Base-by-base conservation (phyloP, 2,329 filamentous ascomycete genomes). In the Corynespora cassiicola region DNA sequence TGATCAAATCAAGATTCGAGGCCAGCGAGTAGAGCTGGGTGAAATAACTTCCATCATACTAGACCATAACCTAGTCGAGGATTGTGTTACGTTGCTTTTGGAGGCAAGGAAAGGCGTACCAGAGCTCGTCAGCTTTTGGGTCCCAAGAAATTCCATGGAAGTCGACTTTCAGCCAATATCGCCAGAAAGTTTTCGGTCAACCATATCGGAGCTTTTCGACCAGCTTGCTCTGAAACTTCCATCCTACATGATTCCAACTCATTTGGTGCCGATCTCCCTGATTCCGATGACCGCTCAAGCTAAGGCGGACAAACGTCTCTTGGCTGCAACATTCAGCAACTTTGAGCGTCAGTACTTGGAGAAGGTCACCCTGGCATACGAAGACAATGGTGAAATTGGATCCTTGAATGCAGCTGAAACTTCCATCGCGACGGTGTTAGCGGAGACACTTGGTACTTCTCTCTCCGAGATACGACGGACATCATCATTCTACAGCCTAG, bases 1-100 rank as follows among this genome's bases (percentile, higher is more conserved):
- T 52, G 86, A 87, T 44, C 88, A 95, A 64, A 75, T 94, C 38
- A 95, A 95, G 62, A 75, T 95, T 7, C 80, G 88, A 28, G 90
- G 90, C 0, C 87, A 92, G 50, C 76, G 87, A 28, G 84, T 95
- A 24, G 89, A 95, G 60, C 77, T 91, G 8, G 80, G 81, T 1
- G 90, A 95, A 60, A 86, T 95, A 37, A 86, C 83, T 40, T 78
- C 78, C 11, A 71, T 77, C 11, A 66, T 91, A 9, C 72, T 86
- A 1, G 71, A 75, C 9, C 75, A 75, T 7, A 54, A 58, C 0
- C 50, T 71, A 11, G 79, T 86, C 0, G 61, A 70, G n/a, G 80
- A 88, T 39, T 88, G 85, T 32, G 72, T 80, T 3, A 86, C 84
- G 0, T 60, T 91, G 6, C 68, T 90, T 6, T 58, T 85, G 19